Evolutionary conservation across 148 eudicot genomes (phyloP).

Genomic region (Rhododendron williamsianum): DNA sequence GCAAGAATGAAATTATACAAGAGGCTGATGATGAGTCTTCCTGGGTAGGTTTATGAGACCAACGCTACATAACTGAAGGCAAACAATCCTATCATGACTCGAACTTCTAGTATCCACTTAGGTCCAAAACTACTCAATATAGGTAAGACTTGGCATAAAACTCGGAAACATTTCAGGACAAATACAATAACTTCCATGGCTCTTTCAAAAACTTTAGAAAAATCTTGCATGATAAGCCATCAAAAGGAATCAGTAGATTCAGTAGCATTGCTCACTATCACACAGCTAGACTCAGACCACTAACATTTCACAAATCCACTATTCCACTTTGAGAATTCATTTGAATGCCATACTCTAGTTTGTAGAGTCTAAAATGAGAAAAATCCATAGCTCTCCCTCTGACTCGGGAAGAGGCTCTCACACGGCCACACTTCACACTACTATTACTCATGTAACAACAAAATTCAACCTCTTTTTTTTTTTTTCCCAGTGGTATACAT

Average conservation of each 20-base stretch:
- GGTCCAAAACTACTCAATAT: background rate
- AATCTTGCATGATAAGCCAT: background rate
- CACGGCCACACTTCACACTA: background rate
- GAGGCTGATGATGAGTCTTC: background rate
- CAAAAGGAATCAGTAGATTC: background rate
- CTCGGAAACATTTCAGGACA: background rate
- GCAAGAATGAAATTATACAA: background rate
- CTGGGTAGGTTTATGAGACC: background rate
- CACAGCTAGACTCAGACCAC: background rate
- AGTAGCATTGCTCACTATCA: background rate
- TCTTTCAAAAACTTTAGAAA: background rate
- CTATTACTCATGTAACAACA: background rate
- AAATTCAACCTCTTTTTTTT: background rate
- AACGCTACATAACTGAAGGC: background rate
- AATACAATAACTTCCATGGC: background rate
- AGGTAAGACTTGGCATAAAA: background rate
- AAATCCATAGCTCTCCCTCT: background rate
- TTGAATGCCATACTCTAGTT: background rate
- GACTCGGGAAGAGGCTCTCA: background rate
- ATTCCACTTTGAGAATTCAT: background rate
- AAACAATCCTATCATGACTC: background rate
- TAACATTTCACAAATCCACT: background rate
- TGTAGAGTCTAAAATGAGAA: background rate
- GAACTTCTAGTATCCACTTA: background rate
- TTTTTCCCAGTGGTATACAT: too few species aligned